A percentile compares a stretch with the other conserved stretches of the same genome.
These are phyloP conservation scores for Metarhizium humberi DNA, from an alignment of 2,329 filamentous ascomycete species.

Conservation along the genomic window DNA sequence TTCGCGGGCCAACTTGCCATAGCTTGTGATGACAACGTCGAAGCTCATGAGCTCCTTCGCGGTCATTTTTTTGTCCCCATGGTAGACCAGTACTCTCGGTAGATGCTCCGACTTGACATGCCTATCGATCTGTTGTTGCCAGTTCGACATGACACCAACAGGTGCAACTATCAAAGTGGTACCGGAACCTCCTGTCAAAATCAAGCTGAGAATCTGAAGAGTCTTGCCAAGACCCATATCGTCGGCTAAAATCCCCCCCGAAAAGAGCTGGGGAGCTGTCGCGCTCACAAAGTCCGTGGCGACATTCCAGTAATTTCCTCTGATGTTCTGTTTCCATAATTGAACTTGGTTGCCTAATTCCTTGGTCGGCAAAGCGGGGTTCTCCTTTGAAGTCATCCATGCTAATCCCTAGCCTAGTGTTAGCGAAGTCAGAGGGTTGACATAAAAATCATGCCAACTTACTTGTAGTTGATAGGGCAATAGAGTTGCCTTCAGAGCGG, in stretches of 20 bases:
- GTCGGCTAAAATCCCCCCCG: slow-evolving; percentile 75
- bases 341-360: slow-evolving; percentile 56
- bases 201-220: slow-evolving; percentile 72
- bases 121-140: slow-evolving; percentile 67
- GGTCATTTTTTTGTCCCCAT: slow-evolving; percentile 53
- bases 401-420: slow-evolving; percentile 52
- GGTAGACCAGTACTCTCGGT: slow-evolving; percentile 64
- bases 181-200: slow-evolving; percentile 48
- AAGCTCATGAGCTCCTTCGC: slow-evolving; percentile 51
- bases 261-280: slow-evolving; percentile 53
- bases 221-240: slow-evolving; percentile 94
- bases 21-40: slow-evolving; percentile 76
- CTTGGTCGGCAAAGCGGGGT: slow-evolving; percentile 50
- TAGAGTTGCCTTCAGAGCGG: slow-evolving; percentile 53
- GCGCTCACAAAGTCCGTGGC: slow-evolving; percentile 49
- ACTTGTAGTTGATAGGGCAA: slow-evolving; percentile 70
- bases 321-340: slow-evolving; percentile 58
- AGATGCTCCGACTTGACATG: slow-evolving; percentile 58
- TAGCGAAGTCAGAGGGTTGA: slow-evolving; percentile 7
- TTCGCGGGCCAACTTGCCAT: slow-evolving; percentile 65
- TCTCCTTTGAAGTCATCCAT: slow-evolving; percentile 74
- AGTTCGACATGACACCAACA: slow-evolving; percentile 83
- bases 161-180: slow-evolving; percentile 74
- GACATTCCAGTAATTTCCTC: slow-evolving; percentile 51
- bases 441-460: slow-evolving; percentile 6